These are phyloP conservation scores for Phytopythium helicoides DNA, from an alignment of 352 stramenopile species.

Conservation along the genomic window DNA sequence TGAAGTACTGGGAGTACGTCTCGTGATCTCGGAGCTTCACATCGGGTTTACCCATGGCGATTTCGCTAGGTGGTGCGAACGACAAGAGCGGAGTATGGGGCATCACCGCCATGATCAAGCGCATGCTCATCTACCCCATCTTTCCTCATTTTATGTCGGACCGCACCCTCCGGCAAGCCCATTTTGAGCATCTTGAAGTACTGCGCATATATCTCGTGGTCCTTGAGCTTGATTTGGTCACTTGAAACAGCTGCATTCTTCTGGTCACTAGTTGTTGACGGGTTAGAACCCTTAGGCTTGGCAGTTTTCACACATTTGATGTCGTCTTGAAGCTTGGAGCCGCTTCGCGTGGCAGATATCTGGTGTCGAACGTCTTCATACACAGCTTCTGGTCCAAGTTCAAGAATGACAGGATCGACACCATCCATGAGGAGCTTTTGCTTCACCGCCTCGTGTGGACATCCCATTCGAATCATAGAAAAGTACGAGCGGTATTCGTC, in stretches of 20 bases:
- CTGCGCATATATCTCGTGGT: conserved; percentile 76
- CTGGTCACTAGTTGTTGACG: conserved; percentile 3
- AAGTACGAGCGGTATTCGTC: conserved; percentile 89
- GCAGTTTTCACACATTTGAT: conserved; percentile 58
- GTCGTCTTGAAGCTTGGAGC: conserved; percentile 53
- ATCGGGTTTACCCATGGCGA: background rate
- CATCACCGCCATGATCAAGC: conserved; percentile 36
- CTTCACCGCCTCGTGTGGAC: conserved; percentile 85
- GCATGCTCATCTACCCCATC: conserved; percentile 35
- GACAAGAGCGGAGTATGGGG: conserved; percentile 25
- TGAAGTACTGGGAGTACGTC: conserved; percentile 86
- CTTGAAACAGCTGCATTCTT: conserved; percentile 5
- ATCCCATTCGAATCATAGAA: conserved; percentile 92
- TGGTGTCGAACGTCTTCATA: conserved; percentile 64
- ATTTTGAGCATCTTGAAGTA: conserved; percentile 96
- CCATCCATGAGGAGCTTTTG: conserved; percentile 93
- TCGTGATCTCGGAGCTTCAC: conserved; percentile 36
- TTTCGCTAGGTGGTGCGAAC: background rate
- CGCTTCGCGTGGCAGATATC: conserved; percentile 23
- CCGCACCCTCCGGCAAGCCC: conserved; percentile 77
- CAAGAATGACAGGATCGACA: conserved; percentile 62
- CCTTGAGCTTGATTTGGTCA: conserved; percentile 26
- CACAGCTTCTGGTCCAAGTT: conserved; percentile 53
- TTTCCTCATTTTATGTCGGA: conserved; percentile 82
- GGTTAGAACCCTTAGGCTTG: conserved; percentile 12